Conservation (phyloP, 2,329 filamentous ascomycete genomes). For the Aspergillus pseudotamarii region DNA sequence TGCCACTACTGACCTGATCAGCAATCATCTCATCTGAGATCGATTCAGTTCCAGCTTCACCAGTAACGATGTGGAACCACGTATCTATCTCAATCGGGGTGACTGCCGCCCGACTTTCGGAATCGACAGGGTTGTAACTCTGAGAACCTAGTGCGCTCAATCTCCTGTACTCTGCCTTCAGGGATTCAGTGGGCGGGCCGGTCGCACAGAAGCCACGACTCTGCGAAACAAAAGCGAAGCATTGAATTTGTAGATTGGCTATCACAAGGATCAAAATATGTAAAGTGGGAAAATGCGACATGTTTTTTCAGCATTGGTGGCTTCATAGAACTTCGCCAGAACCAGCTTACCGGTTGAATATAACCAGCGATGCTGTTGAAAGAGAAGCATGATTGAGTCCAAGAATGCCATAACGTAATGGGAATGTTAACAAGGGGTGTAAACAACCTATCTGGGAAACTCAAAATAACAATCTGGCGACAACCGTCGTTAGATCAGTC, state of each 20-base stretch:
- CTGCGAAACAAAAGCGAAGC: slow-evolving; percentile 18
- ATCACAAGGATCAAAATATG: slow-evolving; percentile 23
- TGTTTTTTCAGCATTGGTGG: slow-evolving; percentile 11
- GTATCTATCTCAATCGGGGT: slow-evolving; percentile 41
- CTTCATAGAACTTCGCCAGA: background rate
- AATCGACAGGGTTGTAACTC: slow-evolving; percentile 5
- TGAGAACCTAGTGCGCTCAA: slow-evolving; percentile 24
- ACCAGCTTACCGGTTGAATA: background rate
- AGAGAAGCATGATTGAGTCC: background rate
- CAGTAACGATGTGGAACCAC: slow-evolving; percentile 48
- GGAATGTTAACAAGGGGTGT: slow-evolving; percentile 19
- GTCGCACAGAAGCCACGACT: slow-evolving; percentile 37
- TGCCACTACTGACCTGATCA: slow-evolving; percentile 33
- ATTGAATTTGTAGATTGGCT: slow-evolving; percentile 19
- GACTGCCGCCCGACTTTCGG: slow-evolving; percentile 23
- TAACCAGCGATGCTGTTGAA: background rate
- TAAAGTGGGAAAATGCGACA: slow-evolving; percentile 27
- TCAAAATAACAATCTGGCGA: background rate
- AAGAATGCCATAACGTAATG: slow-evolving; percentile 13
- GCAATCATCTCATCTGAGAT: slow-evolving; percentile 39
- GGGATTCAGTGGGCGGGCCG: slow-evolving; percentile 27
- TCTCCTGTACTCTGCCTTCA: slow-evolving; percentile 30
- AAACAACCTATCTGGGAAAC: background rate
- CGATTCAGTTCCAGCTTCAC: slow-evolving; percentile 27
- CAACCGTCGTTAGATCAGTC: background rate